Evolutionary conservation across 768 basidiomycete genomes (phyloP), one percentile per base, ranked within the genome.

Genomic region (Amanita fuliginea): DNA sequence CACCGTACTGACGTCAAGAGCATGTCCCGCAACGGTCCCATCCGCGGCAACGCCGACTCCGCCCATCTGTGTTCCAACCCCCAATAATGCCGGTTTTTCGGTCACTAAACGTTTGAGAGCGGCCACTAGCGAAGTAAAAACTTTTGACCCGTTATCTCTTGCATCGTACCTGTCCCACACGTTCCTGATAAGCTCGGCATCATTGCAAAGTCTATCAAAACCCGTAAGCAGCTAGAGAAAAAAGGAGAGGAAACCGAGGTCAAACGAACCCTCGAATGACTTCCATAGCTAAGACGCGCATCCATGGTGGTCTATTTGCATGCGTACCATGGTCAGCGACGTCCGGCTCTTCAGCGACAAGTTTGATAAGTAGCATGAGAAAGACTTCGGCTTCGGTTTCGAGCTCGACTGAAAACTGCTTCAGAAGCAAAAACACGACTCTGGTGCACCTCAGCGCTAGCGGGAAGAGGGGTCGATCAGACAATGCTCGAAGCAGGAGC

Each of bases 401-500:
- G 41, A 99, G 72, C 56, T 95, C 84, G 33, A 72, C 67, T 1
- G 84, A 83, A 64, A 96, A 97, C 46, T 93, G 88, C 55, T 95
- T 94, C 49, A 97, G 74, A 6, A 98, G 76, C 35, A 97, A 74
- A 67, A 94, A 98, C 33, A 97, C 84, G 24, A 98, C 90, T 1
- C 95, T 86, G 1, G 86, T 94, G 53, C 91, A 87, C 47, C 96
- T 84, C 3, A 99, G 76, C 0, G 86, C 87, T 45, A 94, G 73
- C 0, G 94, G 89, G 62, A 98, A 98, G 2, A 81, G 63, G 0
- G 88, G 83, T 28, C 81, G 72, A 36, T 93, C 87, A 0, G 88
- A 89, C 11, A 96, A 71, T 2, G 86, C 76, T 59, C 89, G 90
- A 53, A 95, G 81, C 6, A 98, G 70, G 18, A 97, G 72, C 0